Conservation (phyloP, 371 early-diverging fungal species). For the Mortierella polycephala region DNA sequence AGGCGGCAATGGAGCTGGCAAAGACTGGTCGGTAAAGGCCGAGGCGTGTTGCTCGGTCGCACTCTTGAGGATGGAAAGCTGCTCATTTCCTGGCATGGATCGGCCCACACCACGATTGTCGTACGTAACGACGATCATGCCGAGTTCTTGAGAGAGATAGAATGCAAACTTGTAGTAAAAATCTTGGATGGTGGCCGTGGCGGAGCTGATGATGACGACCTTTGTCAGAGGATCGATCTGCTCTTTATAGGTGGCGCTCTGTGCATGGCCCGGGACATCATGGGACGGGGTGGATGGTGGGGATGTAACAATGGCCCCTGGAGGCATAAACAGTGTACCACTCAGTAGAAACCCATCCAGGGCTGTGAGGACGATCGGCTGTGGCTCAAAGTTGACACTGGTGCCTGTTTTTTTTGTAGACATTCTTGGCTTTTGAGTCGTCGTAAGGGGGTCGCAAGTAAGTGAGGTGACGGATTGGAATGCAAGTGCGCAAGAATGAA, state of each 20-base stretch:
- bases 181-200: slow-evolving; percentile 51
- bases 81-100: slow-evolving; percentile 44
- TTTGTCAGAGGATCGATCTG: slow-evolving; percentile 27
- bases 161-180: slow-evolving; percentile 50
- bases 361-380: slow-evolving; percentile 49
- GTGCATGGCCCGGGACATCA: slow-evolving; percentile 18
- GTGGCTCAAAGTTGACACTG: slow-evolving; percentile 16
- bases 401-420: slow-evolving; percentile 12
- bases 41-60: slow-evolving; percentile 7
- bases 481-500: neutral
- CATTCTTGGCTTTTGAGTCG: neutral
- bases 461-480: neutral
- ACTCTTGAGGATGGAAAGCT: slow-evolving; percentile 29
- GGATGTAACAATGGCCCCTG: slow-evolving; percentile 35
- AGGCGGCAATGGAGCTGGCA: slow-evolving; percentile 25
- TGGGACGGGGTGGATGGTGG: slow-evolving; percentile 4
- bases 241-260: slow-evolving; percentile 17
- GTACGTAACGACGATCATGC: slow-evolving; percentile 51
- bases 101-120: slow-evolving; percentile 54
- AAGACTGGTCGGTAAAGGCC: neutral
- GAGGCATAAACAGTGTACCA: slow-evolving; percentile 44
- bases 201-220: slow-evolving; percentile 48
- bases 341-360: slow-evolving; percentile 48
- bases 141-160: slow-evolving; percentile 50
- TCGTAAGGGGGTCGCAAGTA: neutral